Percentiles rank a stretch among this genome's conserved stretches.
Evolutionary conservation across 1,284 basidiomycete genomes (phyloP).

Genomic region (Moesziomyces parantarcticus): DNA sequence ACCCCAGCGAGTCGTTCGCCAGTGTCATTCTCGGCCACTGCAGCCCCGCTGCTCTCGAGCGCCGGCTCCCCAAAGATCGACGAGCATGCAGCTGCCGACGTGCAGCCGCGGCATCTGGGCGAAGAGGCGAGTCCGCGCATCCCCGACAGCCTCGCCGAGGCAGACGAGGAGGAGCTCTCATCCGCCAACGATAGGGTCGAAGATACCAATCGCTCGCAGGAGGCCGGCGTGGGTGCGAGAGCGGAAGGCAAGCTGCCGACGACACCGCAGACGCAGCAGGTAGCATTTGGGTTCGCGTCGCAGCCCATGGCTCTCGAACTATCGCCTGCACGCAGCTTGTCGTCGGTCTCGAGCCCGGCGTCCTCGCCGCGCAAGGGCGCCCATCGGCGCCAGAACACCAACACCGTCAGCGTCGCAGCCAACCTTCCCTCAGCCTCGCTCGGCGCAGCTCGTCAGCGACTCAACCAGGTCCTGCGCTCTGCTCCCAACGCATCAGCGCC

Average conservation of each 20-base stretch:
- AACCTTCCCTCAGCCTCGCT: slow-evolving; percentile 19
- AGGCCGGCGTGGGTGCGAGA: background rate
- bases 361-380: slow-evolving; percentile 45
- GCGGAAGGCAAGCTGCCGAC: slow-evolving; percentile 2
- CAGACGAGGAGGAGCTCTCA: slow-evolving; percentile 9
- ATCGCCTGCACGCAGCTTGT: slow-evolving; percentile 23
- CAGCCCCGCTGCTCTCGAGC: slow-evolving; percentile 16
- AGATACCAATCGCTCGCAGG: background rate
- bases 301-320: slow-evolving; percentile 42
- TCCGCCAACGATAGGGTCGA: no score
- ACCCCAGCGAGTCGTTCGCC: slow-evolving; percentile 3
- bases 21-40: slow-evolving; percentile 6
- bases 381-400: slow-evolving; percentile 36
- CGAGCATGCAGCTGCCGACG: slow-evolving; percentile 19
- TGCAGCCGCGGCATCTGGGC: slow-evolving; percentile 17
- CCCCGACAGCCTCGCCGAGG: slow-evolving; percentile 31
- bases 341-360: slow-evolving; percentile 21
- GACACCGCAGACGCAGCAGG: slow-evolving; percentile 11
- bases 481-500: background rate
- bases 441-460: slow-evolving; percentile 16
- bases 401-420: slow-evolving; percentile 27
- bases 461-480: slow-evolving; percentile 16
- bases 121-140: slow-evolving; percentile 24
- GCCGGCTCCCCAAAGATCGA: slow-evolving; percentile 29
- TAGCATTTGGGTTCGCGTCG: slow-evolving; percentile 25